These are phyloP conservation scores for Plantago ovata DNA, from an alignment of 257 asterid genomes.

Conservation along the genomic window DNA sequence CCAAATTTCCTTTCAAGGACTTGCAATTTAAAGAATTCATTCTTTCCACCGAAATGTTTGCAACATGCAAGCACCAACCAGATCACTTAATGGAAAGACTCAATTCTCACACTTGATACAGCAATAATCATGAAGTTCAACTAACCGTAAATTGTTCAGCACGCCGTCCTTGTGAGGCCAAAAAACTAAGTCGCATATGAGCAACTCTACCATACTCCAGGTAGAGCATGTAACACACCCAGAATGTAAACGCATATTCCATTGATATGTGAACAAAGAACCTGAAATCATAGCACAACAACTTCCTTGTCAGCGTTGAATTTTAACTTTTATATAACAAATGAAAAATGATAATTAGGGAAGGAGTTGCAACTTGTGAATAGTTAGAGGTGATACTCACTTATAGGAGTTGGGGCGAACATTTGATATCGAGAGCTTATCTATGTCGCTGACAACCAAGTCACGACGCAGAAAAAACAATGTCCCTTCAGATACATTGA, in stretches of 20 bases:
- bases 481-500: conserved; percentile 73
- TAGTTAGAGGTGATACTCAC: conserved; percentile 39
- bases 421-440: conserved; percentile 95
- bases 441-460: conserved; percentile 88
- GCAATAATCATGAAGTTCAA: conserved; percentile 20
- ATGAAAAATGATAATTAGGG: neutral
- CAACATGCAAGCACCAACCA: neutral
- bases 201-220: conserved; percentile 85
- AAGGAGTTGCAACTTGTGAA: no score
- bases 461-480: conserved; percentile 62
- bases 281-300: conserved; percentile 52
- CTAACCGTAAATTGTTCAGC: conserved; percentile 98
- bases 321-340: neutral
- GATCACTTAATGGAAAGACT: no score
- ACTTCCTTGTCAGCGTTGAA: conserved; percentile 20
- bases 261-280: conserved; percentile 85
- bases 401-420: conserved; percentile 67
- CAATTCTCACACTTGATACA: neutral
- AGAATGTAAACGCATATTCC: conserved; percentile 83
- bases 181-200: conserved; percentile 71
- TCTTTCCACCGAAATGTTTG: neutral
- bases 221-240: conserved; percentile 87
- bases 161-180: conserved; percentile 79
- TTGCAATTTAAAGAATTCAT: no score
- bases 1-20: no score